Percentiles rank a stretch among this genome's conserved stretches.
These are phyloP conservation scores for Entomortierella lignicola DNA, from an alignment of 192 early-diverging fungal genomes.

Conservation along the genomic window DNA sequence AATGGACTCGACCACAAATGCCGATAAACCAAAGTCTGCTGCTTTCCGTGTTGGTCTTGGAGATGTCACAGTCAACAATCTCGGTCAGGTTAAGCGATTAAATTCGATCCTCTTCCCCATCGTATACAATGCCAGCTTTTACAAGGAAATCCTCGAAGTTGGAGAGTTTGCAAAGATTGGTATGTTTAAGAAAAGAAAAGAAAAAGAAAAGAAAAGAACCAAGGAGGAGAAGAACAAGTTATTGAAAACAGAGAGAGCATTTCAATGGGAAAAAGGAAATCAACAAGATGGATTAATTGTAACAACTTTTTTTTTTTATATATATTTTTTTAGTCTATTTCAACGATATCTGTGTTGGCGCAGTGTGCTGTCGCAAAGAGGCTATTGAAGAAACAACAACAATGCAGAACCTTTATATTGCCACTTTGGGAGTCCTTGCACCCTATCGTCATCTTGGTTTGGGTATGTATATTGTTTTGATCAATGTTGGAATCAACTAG, in stretches of 20 bases:
- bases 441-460: constrained; percentile 85
- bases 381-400: constrained; percentile 52
- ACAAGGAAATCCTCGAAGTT: constrained; percentile 73
- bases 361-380: constrained; percentile 86
- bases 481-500: too few relatives aligned
- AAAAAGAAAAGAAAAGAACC: neutral
- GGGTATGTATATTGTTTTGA: too few relatives aligned
- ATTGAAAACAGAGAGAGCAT: too few relatives aligned
- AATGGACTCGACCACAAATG: constrained; percentile 25
- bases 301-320: neutral
- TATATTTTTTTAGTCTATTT: constrained; percentile 66
- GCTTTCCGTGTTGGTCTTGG: constrained; percentile 60
- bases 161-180: constrained; percentile 79
- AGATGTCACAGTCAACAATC: constrained; percentile 67
- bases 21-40: constrained; percentile 21
- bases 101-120: constrained; percentile 91
- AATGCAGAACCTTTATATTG: constrained; percentile 80
- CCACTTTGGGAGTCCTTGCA: constrained; percentile 88
- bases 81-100: constrained; percentile 77
- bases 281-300: neutral
- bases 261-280: too few relatives aligned
- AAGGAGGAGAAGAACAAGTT: too few relatives aligned
- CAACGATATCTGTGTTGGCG: constrained; percentile 79
- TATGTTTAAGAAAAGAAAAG: constrained; percentile 30
- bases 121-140: constrained; percentile 82